phyloP scores from a whole-genome alignment of 2,329 filamentous ascomycete species.

The Rachicladosporium sp. region DNA sequence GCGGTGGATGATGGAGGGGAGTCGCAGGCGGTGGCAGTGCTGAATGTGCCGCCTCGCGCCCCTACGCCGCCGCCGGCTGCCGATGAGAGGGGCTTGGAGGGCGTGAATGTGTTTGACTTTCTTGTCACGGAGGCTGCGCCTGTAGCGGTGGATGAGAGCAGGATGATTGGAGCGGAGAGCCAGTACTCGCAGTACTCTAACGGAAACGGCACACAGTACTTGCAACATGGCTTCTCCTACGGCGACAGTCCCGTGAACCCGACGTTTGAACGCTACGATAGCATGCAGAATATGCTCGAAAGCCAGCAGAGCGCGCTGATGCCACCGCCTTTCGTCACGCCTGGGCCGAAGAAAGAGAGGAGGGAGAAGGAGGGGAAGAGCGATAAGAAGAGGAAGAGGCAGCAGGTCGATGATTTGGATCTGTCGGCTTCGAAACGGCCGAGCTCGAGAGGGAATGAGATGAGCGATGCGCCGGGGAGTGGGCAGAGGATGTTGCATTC shows the following conservation, averaged over 20 bases:
- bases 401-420: constrained; percentile 55
- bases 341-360: constrained; percentile 38
- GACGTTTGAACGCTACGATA: constrained; percentile 31
- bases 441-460: constrained; percentile 37
- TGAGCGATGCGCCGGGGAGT: constrained; percentile 61
- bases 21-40: constrained; percentile 41
- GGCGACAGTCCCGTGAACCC: constrained; percentile 40
- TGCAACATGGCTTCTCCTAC: constrained; percentile 44
- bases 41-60: constrained; percentile 55
- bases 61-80: constrained; percentile 58
- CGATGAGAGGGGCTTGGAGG: constrained; percentile 20
- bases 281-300: constrained; percentile 18
- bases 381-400: constrained; percentile 86
- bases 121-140: constrained; percentile 51
- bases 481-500: constrained; percentile 61
- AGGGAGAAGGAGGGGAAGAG: constrained; percentile 46
- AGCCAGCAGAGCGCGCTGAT: constrained; percentile 8
- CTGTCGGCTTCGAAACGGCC: constrained; percentile 33
- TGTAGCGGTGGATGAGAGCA: constrained; percentile 8
- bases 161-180: constrained; percentile 15
- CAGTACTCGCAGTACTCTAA: constrained; percentile 24
- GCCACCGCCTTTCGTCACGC: constrained; percentile 26
- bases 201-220: constrained; percentile 25
- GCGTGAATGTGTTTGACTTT: constrained; percentile 87
- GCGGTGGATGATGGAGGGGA: constrained; percentile 41